Evolutionary conservation across 805 yeast species (phyloP), one percentile per base, ranked within the genome.

Genomic region (Wilhelminamyces savonicus): DNA sequence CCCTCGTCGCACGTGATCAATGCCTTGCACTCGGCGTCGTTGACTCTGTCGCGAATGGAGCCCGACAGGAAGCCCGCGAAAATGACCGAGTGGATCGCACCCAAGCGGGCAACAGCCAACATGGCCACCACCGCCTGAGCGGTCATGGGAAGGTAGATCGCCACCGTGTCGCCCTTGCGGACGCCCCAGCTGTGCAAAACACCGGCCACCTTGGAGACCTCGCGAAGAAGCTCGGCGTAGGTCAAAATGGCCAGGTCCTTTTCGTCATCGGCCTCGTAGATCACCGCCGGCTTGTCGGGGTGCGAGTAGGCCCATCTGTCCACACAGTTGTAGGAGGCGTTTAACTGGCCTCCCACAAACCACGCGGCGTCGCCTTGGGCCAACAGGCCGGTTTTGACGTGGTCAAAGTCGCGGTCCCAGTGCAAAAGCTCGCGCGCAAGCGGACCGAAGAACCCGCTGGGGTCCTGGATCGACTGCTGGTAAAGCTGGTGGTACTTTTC

Each of bases 141-240:
- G 40, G 78, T 79, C 92, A 82, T 83, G 46, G 94, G 94, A 64
- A 83, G 66, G 54, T 83, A 83, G 30, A 83, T 82, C 15, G 92
- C 92, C 34, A 83, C 90, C 12, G 87, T 79, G 52, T 83, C 94
- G 45, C 92, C 92, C 59, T 82, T 83, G 37, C 67, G 62, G 34
- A 82, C 78, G 28, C 88, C 88, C 67, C 78, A 62, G 36, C 63
- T 59, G 41, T 68, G 62, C 51, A 83, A 68, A 21, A 78, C 79
- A 44, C 81, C 84, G 6, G 90, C 82, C 31, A 79, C 76, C 50
- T 74, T 72, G 24, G 76, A 78, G 20, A 82, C 86, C 44, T 82
- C 73, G 42, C 73, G 73, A 41, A 82, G 64, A 44, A 83, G 67
- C 60, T 83, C 82, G 21, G 80, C 81, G 54, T 72, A 83, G 14